Base-by-base conservation (phyloP, 2,329 filamentous ascomycete genomes). In the Neonectria sp. region DNA sequence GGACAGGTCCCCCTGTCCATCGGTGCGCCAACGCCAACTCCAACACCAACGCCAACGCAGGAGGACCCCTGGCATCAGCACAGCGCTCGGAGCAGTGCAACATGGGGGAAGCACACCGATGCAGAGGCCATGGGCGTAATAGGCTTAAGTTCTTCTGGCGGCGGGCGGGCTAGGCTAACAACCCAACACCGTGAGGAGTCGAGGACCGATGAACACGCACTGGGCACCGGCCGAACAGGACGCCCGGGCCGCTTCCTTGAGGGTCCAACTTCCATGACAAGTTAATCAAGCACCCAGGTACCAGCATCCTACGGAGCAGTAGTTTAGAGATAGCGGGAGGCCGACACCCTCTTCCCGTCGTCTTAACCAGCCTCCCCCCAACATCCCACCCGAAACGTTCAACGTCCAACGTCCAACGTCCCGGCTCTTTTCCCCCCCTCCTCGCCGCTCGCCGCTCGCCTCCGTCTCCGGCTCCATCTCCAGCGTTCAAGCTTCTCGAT, bases 41-140 rank as follows among this genome's bases (percentile, higher is more conserved):
- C 37, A 61, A 61, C 51, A 27, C 51, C 52, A 57, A 43, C 56
- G 62, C 62, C 62, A 65, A 43, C 56, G 45, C 31, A 60, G 48
- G 31, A 65, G 13, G 49, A 65, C 55, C 63, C 63, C 63, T 55
- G 62, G 62, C 40, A 55, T 40, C 55, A 35, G 49, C 62, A 35
- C 31, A 33, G 57, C 55, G 62, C 62, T 64, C 55, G 62, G 55
- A 59, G 61, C 61, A 59, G 45, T 43, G 35, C 56, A 49, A 52
- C 62, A 60, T 65, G 62, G 62, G 55, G 51, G 48, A 37, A 21
- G 51, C 56, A 65, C 62, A 65, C 63, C 56, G 63, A 35, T 65
- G 43, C 49, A 60, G 56, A 65, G 49, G 31, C 29, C 12, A 21
- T 24, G 27, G 49, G 31, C 31, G 29, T 35, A 53, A 60, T 60